Base-by-base conservation (phyloP, 2,329 filamentous ascomycete genomes). In the Arachnomyces sp. region DNA sequence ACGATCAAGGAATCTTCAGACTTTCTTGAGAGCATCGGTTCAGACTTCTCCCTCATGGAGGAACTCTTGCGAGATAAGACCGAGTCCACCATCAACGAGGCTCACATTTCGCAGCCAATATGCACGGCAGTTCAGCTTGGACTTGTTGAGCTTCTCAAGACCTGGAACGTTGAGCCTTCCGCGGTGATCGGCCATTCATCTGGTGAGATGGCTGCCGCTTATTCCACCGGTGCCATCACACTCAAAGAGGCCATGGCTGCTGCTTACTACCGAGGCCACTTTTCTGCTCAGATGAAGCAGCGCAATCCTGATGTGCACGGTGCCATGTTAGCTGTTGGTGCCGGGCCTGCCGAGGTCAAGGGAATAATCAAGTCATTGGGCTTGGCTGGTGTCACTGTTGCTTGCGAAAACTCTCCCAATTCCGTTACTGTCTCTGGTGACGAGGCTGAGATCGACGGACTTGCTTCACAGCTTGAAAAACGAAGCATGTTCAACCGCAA, bases 401-500 rank as follows among this genome's bases (percentile, higher is more conserved):
- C 62, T 2, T 68, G 63, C 34, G 47, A 61, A 25, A 69, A 68
- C 44, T 59, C 57, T 2, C 60, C 60, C 0, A 38, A 43, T 2
- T 63, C 53, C 28, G 51, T 65, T 1, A 69, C 65, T 0, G 25
- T 67, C 1, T 59, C 57, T n/a, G 63, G 63, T 0, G 54, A 61
- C 16, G 31, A 16, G 0, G 43, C 49, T 2, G 50, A 45, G 2
- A 44, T 64, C 2, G 43, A 53, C 5, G 43, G 50, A 7, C 6
- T 50, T 11, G 28, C 40, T 34, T 30, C 11, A n/a, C 4, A n/a
- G 12, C 28, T 55, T 43, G 43, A 56, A 1, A 35, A 40, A 2
- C 34, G 50, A 7, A 36, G 29, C 1, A 39, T 44, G 1, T 57
- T 58, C 35, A 43, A 44, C 3, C 45, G 54, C 1, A 36, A 34